Conservation (phyloP, 2,329 filamentous ascomycete genomes). For the Trichoderma cornu-damae region DNA sequence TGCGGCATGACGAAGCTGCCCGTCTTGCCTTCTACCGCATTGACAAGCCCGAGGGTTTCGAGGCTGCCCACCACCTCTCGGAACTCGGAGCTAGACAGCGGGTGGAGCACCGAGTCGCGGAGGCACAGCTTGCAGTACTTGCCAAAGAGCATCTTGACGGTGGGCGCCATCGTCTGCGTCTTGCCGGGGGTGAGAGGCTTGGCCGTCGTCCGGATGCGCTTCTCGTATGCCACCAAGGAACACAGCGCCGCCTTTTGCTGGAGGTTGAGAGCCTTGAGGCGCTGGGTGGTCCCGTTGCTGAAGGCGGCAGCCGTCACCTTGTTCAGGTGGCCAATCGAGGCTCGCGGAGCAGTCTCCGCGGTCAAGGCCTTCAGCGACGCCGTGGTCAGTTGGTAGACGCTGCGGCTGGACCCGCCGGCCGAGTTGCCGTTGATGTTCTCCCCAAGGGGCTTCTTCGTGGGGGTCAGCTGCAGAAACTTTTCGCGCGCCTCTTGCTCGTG, state of each 20-base stretch:
- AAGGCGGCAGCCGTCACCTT: conserved; percentile 86
- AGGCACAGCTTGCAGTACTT: conserved; percentile 80
- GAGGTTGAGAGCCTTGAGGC: conserved; percentile 81
- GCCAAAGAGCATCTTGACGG: conserved; percentile 76
- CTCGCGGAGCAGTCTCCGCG: conserved; percentile 75
- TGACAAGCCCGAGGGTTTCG: conserved; percentile 80
- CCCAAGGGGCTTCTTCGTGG: conserved; percentile 69
- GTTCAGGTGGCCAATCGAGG: conserved; percentile 84
- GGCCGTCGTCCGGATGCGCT: conserved; percentile 53
- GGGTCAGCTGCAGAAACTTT: conserved; percentile 53
- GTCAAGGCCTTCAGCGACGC: conserved; percentile 60
- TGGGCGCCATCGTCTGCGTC: conserved; percentile 60
- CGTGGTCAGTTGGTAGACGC: conserved; percentile 44
- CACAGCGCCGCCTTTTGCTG: conserved; percentile 96
- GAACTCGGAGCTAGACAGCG: conserved; percentile 87
- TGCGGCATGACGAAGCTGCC: conserved; percentile 60
- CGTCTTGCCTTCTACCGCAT: conserved; percentile 62
- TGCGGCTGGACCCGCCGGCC: conserved; percentile 35
- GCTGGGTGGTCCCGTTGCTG: conserved; percentile 78
- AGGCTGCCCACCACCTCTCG: conserved; percentile 85
- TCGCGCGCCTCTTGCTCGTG: conserved; percentile 60
- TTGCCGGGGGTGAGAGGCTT: conserved; percentile 58
- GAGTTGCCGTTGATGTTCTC: conserved; percentile 70
- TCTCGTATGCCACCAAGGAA: conserved; percentile 80
- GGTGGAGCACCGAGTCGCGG: conserved; percentile 81